These are phyloP conservation scores for Fusarium chlamydosporum DNA, from an alignment of 2,329 filamentous ascomycete species.

Conservation along the genomic window DNA sequence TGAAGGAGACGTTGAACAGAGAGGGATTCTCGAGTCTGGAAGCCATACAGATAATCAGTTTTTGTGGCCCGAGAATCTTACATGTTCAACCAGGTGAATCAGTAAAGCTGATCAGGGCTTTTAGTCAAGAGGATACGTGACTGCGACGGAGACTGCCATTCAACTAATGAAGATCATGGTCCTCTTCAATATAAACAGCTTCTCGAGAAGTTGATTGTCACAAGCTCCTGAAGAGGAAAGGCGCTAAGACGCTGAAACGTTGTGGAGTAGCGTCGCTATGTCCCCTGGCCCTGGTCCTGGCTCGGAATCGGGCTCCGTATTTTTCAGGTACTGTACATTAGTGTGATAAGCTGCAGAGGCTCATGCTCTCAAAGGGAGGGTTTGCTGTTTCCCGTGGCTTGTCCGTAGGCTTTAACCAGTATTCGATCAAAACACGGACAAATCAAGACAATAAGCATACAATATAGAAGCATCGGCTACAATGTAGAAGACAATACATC, in stretches of 20 bases:
- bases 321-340: constrained; percentile 38
- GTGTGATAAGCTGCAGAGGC: constrained; percentile 13
- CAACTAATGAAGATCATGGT: background rate
- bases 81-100: too few relatives aligned
- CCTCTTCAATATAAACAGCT: background rate
- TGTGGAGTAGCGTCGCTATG: constrained; percentile 38
- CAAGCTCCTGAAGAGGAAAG: constrained; percentile 37
- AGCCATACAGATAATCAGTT: background rate
- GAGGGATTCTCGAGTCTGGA: too few relatives aligned
- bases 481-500: constrained; percentile 1
- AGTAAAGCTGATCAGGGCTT: too few relatives aligned
- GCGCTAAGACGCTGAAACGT: constrained; percentile 44
- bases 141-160: too few relatives aligned
- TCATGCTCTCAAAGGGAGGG: constrained; percentile 19
- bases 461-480: background rate
- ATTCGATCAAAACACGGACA: background rate
- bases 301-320: constrained; percentile 29
- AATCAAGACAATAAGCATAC: constrained; percentile 1
- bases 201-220: background rate
- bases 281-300: constrained; percentile 28
- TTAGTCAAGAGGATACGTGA: too few relatives aligned
- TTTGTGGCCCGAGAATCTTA: background rate
- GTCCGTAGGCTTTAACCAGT: background rate
- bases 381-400: background rate
- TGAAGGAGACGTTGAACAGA: too few relatives aligned